Evolutionary conservation across 345 rosid species (phyloP).

Genomic region (Rhodomyrtus tomentosa): DNA sequence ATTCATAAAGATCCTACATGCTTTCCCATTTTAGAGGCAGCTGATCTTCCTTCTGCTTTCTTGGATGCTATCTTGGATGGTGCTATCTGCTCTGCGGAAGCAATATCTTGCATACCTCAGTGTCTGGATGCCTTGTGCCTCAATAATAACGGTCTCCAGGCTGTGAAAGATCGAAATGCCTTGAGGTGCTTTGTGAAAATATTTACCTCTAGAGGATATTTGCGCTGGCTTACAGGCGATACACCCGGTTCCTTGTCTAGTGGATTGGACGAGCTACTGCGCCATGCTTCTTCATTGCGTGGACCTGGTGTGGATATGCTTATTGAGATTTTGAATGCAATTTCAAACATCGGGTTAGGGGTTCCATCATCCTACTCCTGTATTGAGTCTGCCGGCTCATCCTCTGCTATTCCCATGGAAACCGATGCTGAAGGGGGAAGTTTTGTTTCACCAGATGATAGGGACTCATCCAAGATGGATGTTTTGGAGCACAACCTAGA

Average conservation of each 20-base stretch:
- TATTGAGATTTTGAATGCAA: conserved; percentile 61
- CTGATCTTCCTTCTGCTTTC: conserved; percentile 88
- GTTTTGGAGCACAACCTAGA: conserved; percentile 42
- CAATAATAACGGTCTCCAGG: conserved; percentile 79
- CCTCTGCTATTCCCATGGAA: conserved; percentile 78
- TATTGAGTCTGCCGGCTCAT: conserved; percentile 25
- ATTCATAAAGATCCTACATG: conserved; percentile 97
- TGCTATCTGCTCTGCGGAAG: conserved; percentile 78
- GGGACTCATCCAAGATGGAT: conserved; percentile 31
- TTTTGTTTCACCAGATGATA: conserved; percentile 16
- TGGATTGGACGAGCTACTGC: conserved; percentile 89
- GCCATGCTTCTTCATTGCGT: conserved; percentile 87
- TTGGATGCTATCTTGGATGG: conserved; percentile 88
- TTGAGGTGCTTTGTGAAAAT: conserved; percentile 87
- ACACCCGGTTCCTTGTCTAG: conserved; percentile 73
- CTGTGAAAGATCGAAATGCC: conserved; percentile 78
- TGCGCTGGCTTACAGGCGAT: conserved; percentile 78
- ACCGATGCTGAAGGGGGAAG: conserved; percentile 62
- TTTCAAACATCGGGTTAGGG: conserved; percentile 60
- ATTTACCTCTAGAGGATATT: conserved; percentile 70
- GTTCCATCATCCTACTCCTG: conserved; percentile 33
- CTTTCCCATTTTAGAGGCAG: conserved; percentile 72
- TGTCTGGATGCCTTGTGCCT: conserved; percentile 95
- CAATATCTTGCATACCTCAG: conserved; percentile 92
- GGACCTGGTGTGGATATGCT: conserved; percentile 83